Base-by-base conservation (phyloP, 1,284 basidiomycete species). In the Ganoderma meredithae region DNA sequence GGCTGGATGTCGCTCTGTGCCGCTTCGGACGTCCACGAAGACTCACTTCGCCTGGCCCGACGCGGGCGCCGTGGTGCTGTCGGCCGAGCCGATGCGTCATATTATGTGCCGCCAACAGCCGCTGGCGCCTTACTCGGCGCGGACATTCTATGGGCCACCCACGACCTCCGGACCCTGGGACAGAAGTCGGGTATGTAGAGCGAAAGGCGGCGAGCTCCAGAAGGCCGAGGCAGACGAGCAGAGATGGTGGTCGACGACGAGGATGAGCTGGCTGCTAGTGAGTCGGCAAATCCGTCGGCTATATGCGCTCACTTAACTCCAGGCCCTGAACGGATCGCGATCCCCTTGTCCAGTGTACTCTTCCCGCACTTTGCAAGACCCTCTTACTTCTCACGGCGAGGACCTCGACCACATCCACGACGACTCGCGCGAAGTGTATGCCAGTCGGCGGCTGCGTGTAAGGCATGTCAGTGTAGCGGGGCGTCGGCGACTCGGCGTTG, bases 341-440 rank as follows among this genome's bases (percentile, higher is more conserved):
- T 44, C 43, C 8, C 43, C 19, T 43, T 43, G 43, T 44, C 43
- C 43, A n/a, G 19, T 6, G 43, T 44, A 7, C 43, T 44, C 19
- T 44, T 44, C 43, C 17, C 43, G 43, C 43, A n/a, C 43, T 44
- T 44, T 8, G 43, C 43, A 44, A 19, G 43, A 19, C 43, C 36
- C 8, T 39, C 10, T 39, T 39, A 39, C 8, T 9, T 44, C 43
- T n/a, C 43, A 44, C 43, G 19, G 19, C 43, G 19, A 19, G 2
- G 19, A n/a, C 43, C 17, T 44, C 43, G 43, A 44, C 17, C 19
- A n/a, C 43, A 19, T 8, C 43, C 43, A 44, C 43, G 17, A 43
- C 72, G 44, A 79, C 74, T 79, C 76, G 31, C 31, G 44, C 78
- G 40, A 76, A 71, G 3, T 70, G 53, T 25, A 79, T 64, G 61